Evolutionary conservation across 2,329 filamentous ascomycete species (phyloP).

Genomic region (Neopestalotiopsis rosae): DNA sequence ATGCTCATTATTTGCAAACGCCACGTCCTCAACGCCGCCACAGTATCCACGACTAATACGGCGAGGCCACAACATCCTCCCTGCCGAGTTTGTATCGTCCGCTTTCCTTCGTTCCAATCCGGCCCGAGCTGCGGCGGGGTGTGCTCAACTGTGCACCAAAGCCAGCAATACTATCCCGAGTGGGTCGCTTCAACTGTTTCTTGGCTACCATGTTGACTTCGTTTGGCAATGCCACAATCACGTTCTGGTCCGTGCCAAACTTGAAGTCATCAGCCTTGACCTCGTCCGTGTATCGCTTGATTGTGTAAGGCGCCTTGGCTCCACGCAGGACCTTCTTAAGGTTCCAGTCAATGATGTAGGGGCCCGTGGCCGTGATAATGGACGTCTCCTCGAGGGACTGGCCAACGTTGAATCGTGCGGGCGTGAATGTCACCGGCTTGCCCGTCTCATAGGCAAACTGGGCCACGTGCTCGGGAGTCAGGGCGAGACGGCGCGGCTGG

Average conservation of each 20-base stretch:
- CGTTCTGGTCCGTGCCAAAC: constrained; percentile 95
- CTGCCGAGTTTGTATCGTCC: constrained; percentile 75
- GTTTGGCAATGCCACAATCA: constrained; percentile 95
- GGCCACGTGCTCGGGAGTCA: constrained; percentile 90
- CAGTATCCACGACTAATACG: constrained; percentile 46
- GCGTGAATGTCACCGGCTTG: constrained; percentile 83
- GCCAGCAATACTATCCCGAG: constrained; percentile 87
- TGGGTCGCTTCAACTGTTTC: constrained; percentile 82
- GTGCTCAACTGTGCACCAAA: constrained; percentile 55
- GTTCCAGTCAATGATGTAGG: constrained; percentile 96
- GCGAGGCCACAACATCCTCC: constrained; percentile 82
- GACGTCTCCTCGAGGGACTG: constrained; percentile 83
- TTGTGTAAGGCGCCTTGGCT: constrained; percentile 87
- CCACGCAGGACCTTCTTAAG: constrained; percentile 86
- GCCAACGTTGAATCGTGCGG: constrained; percentile 92
- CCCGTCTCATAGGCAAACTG: constrained; percentile 98
- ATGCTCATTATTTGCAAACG: neutral
- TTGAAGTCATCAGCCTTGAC: constrained; percentile 99
- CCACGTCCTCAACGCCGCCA: neutral
- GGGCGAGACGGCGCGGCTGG: constrained; percentile 84
- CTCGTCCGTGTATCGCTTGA: constrained; percentile 94
- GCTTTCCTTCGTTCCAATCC: constrained; percentile 59
- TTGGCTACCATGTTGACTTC: constrained; percentile 98
- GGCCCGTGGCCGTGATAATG: constrained; percentile 95
- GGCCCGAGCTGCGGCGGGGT: constrained; percentile 54